Evolutionary conservation across 1,284 basidiomycete genomes (phyloP), one percentile per base, ranked within the genome.

Genomic region (Cutaneotrichosporon cyanovorans): DNA sequence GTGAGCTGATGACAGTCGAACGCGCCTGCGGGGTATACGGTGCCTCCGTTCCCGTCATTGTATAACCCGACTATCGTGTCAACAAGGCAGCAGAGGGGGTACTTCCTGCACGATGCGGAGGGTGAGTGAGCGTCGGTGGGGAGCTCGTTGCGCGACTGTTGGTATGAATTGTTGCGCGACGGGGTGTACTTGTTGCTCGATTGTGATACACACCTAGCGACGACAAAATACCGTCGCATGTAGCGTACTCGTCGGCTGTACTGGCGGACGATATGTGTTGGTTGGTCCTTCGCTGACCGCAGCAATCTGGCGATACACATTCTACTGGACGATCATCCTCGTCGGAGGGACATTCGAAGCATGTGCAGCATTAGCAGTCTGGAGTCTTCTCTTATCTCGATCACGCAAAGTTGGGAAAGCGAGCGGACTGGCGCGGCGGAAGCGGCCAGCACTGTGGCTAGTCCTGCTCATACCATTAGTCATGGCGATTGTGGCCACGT

Each of bases 241-340:
- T n/a, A n/a, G n/a, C n/a, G n/a, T n/a, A n/a, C n/a, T n/a, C n/a
- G n/a, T n/a, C n/a, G n/a, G n/a, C n/a, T n/a, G n/a, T n/a, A n/a
- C n/a, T n/a, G n/a, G n/a, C n/a, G n/a, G n/a, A n/a, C n/a, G n/a
- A n/a, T n/a, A n/a, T n/a, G n/a, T n/a, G n/a, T n/a, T n/a, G n/a
- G n/a, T n/a, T n/a, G n/a, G n/a, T n/a, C n/a, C n/a, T n/a, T 34
- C 9, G 23, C 49, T 52, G 28, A 49, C 46, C 28, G 15, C 54
- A 88, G 87, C 85, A 50, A 74, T 89, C 45, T 90, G 87, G 73
- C 76, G 75, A 22, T 90, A 87, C 71, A 90, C 85, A 9, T 74
- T 90, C 25, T 89, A 83, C 65, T 91, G 87, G 87, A 85, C 80
- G 1, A 68, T 90, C 23, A 75, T 85, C 44, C 80, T 89, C 58